Base-by-base conservation (phyloP, 164 flowering plant genomes). In the Stephania yunnanensis region DNA sequence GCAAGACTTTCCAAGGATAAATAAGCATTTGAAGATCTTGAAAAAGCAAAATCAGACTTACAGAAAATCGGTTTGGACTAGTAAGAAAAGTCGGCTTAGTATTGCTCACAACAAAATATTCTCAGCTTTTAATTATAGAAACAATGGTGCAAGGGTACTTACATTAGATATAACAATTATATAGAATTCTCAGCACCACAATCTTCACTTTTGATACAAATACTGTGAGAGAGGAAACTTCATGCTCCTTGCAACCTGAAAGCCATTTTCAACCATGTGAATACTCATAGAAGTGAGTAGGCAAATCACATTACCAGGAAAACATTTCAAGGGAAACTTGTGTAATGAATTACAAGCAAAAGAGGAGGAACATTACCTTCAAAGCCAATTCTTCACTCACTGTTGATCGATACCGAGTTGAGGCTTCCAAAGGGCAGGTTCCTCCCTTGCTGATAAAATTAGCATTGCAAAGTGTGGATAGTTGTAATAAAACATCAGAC, bases 381-480 rank as follows among this genome's bases (percentile, higher is more conserved):
- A 94, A 52, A 77, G 91, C 94, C 82, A 89, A 79, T 67, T 94
- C 97, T 83, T 96, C 99, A 71, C 85, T 83, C 10, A 96, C 83
- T 2, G 85, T 86, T 73, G 89, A 89, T 70, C 96, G 83, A 74
- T 94, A 94, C 15, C 97, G 89, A 71, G 87, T 89, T 64, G 95
- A 87, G 46, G 95, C 97, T 73, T 96, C 99, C 55, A 94, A 75
- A 3, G 98, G 99, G 71, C 99, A 96, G 81, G 83, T 92, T 80
- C 92, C 87, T 61, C 98, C 94, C 84, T 87, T 96, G 76, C 81
- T 82, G 73, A 96, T 88, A 81, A 92, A 92, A 82, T 90, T 92
- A 75, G 97, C 93, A 84, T 86, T 89, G 80, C 95, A 96, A 46
- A 94, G 93, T 74, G 97, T 94, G 61, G 99, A 92, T 76, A 96